A percentile compares a stretch with the other conserved stretches of the same genome.
These are phyloP conservation scores for Scytalidium lignicola DNA, from an alignment of 2,329 filamentous ascomycete species.

Conservation along the genomic window DNA sequence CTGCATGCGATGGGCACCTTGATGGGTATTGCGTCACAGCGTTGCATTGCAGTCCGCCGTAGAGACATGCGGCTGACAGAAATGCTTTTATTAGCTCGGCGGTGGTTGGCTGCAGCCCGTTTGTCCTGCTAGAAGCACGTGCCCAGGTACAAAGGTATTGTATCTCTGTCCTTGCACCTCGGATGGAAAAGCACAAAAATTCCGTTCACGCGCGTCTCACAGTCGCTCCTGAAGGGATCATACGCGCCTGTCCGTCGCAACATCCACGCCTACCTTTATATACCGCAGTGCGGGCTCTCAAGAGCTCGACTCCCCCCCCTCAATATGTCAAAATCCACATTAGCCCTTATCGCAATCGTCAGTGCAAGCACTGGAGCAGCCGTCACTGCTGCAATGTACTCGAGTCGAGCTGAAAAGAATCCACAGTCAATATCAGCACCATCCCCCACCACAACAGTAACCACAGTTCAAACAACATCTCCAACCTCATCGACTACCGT, in stretches of 20 bases:
- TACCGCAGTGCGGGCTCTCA: conserved; percentile 2
- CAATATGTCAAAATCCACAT: conserved; percentile 72
- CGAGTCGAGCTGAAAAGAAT: conserved; percentile 47
- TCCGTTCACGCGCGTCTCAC: not conserved
- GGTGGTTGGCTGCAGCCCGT: not conserved
- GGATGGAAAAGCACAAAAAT: too few relatives aligned
- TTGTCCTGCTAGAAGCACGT: not conserved
- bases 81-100: not conserved
- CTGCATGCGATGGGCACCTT: not conserved
- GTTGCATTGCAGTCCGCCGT: not conserved
- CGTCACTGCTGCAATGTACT: conserved; percentile 63
- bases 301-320: conserved; percentile 1
- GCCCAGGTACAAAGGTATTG: not conserved
- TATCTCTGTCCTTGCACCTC: not conserved
- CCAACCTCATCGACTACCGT: conserved; percentile 23
- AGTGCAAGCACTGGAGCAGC: conserved; percentile 73
- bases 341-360: conserved; percentile 70
- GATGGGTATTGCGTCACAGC: not conserved
- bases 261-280: not conserved
- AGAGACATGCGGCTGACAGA: not conserved
- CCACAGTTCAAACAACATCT: conserved; percentile 11
- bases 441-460: not conserved
- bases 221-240: not conserved
- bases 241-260: not conserved
- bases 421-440: conserved; percentile 24